phyloP scores from a whole-genome alignment of 2,329 filamentous ascomycete species.

The Colletotrichum godetiae region DNA sequence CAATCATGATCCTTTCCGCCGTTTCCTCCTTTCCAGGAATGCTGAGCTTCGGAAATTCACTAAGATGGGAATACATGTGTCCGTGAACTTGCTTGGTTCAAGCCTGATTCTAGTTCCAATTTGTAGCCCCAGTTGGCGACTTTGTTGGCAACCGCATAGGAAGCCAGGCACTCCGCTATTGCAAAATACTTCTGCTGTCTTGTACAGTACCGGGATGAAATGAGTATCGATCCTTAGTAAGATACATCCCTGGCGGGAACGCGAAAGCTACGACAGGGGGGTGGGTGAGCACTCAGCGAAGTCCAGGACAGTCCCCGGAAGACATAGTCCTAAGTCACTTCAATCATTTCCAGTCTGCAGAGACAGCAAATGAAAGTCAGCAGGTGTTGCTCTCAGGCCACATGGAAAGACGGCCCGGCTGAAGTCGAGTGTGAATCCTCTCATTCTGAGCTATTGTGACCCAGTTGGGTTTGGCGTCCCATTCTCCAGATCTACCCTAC shows the following conservation, averaged over 20 bases:
- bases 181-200: neutral
- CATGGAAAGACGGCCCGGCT: slow-evolving; percentile 35
- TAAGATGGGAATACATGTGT: neutral
- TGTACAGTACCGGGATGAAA: neutral
- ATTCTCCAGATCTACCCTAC: slow-evolving; percentile 28
- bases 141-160: no score
- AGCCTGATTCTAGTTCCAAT: neutral
- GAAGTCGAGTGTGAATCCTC: slow-evolving; percentile 4
- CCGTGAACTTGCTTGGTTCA: neutral
- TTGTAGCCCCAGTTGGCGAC: neutral
- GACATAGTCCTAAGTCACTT: neutral
- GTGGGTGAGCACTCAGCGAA: neutral
- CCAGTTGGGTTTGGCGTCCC: slow-evolving; percentile 9
- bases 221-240: neutral
- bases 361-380: neutral
- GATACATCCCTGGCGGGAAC: neutral
- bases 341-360: neutral
- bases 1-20: neutral
- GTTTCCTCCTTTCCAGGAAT: neutral
- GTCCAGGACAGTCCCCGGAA: neutral
- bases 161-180: neutral
- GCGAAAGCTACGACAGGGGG: neutral
- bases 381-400: slow-evolving; percentile 19
- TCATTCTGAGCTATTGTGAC: slow-evolving; percentile 3
- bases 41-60: neutral